These are phyloP conservation scores for Phytophthora ohioensis DNA, from an alignment of 352 stramenopile species.

Conservation along the genomic window DNA sequence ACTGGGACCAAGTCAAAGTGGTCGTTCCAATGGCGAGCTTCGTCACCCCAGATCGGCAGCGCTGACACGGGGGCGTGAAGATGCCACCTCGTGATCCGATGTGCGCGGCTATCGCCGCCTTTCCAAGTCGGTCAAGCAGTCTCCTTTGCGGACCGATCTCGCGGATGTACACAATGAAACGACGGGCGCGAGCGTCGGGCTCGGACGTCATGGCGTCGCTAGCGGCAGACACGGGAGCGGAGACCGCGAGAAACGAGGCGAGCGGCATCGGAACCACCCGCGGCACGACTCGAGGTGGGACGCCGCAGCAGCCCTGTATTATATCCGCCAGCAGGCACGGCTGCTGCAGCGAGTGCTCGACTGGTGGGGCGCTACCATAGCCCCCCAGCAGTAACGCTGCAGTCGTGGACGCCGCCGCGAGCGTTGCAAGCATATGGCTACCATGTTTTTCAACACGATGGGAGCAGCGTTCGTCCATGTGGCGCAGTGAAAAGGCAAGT, in stretches of 20 bases:
- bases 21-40: slow-evolving; percentile 15
- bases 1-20: slow-evolving; percentile 16
- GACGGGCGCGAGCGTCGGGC: slow-evolving; percentile 7
- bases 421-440: slow-evolving; percentile 25
- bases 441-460: slow-evolving; percentile 31
- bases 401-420: slow-evolving; percentile 17
- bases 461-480: slow-evolving; percentile 21
- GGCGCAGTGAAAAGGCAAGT: slow-evolving; percentile 14
- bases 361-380: slow-evolving; percentile 2
- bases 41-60: slow-evolving; percentile 26
- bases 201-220: slow-evolving; percentile 9
- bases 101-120: slow-evolving; percentile 9
- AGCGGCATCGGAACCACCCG: slow-evolving; percentile 12
- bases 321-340: not conserved
- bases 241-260: slow-evolving; percentile 25
- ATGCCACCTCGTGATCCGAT: slow-evolving; percentile 35
- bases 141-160: slow-evolving; percentile 33
- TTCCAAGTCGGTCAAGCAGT: slow-evolving; percentile 29
- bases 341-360: slow-evolving; percentile 12
- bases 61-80: slow-evolving; percentile 13
- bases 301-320: not conserved
- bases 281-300: slow-evolving; percentile 1
- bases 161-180: slow-evolving; percentile 43
- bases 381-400: slow-evolving; percentile 26
- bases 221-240: slow-evolving; percentile 25